Conservation (phyloP, 805 yeast genomes). For the Lipomyces anomalus region DNA sequence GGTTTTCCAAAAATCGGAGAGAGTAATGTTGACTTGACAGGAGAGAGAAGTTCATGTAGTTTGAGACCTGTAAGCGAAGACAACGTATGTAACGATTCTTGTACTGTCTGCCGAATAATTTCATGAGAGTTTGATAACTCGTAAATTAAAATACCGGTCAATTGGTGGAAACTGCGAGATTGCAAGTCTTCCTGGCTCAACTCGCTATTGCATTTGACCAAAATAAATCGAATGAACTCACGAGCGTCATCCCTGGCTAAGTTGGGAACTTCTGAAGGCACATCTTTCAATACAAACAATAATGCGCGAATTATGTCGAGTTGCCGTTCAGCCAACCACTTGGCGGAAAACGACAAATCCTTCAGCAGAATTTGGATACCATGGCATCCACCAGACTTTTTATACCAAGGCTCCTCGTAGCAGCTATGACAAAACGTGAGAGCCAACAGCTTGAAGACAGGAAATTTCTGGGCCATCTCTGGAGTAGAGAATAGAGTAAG, state of each 20-base stretch:
- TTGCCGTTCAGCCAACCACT: conserved; percentile 72
- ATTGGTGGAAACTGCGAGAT: conserved; percentile 68
- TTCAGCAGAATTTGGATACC: conserved; percentile 72
- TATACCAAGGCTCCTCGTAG: conserved; percentile 80
- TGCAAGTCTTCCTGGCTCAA: conserved; percentile 58
- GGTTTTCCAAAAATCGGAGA: conserved; percentile 98
- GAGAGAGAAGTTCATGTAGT: conserved; percentile 67
- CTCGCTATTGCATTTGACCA: conserved; percentile 60
- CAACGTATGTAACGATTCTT: conserved; percentile 57
- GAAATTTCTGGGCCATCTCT: conserved; percentile 62
- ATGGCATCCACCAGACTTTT: conserved; percentile 81
- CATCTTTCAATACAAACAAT: conserved; percentile 83
- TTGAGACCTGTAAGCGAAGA: conserved; percentile 67
- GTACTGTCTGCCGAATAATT: conserved; percentile 76
- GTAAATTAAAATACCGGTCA: conserved; percentile 83
- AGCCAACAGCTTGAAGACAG: conserved; percentile 69
- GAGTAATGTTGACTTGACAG: conserved; percentile 73
- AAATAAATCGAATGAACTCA: conserved; percentile 54
- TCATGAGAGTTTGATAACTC: conserved; percentile 87
- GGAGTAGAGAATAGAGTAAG: conserved; percentile 59
- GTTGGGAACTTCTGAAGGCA: conserved; percentile 80
- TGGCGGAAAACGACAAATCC: conserved; percentile 59
- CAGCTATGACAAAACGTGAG: conserved; percentile 85
- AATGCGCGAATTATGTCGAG: conserved; percentile 80
- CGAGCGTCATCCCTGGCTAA: conserved; percentile 70